phyloP scores from a whole-genome alignment of 805 yeast genomes.

The Isabelozyma gotoi region DNA sequence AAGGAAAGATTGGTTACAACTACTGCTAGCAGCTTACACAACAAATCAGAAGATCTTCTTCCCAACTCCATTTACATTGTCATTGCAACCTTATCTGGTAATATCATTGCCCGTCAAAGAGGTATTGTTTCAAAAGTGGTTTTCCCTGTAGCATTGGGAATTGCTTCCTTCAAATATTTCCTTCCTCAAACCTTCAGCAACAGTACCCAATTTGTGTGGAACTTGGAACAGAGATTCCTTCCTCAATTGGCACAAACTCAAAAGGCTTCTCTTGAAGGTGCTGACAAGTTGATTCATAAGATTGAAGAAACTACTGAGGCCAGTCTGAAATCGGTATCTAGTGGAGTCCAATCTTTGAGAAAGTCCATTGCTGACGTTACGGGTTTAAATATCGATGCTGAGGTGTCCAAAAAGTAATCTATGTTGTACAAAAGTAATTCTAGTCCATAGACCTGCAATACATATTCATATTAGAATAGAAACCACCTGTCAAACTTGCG shows the following conservation, averaged over 20 bases:
- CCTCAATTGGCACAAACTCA: conserved; percentile 70
- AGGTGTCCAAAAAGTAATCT: conserved; percentile 49
- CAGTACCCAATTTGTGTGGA: conserved; percentile 57
- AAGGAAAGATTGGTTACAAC: conserved; percentile 64
- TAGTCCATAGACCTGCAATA: background rate
- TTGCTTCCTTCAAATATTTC: conserved; percentile 63
- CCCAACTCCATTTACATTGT: conserved; percentile 71
- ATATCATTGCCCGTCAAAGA: conserved; percentile 69
- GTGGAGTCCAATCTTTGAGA: conserved; percentile 38
- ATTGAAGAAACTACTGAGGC: conserved; percentile 44
- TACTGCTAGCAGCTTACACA: conserved; percentile 64
- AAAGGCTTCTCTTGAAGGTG: conserved; percentile 43
- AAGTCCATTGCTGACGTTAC: conserved; percentile 52
- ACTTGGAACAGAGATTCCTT: conserved; percentile 55
- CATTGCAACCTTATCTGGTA: conserved; percentile 70
- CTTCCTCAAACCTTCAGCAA: conserved; percentile 72
- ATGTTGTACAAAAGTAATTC: background rate
- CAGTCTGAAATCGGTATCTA: conserved; percentile 36
- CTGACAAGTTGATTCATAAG: conserved; percentile 43
- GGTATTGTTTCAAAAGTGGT: conserved; percentile 52
- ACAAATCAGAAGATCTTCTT: conserved; percentile 63
- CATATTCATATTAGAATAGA: too few relatives aligned
- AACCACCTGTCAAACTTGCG: too few relatives aligned
- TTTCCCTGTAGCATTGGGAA: conserved; percentile 61
- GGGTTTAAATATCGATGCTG: conserved; percentile 69